Conservation (phyloP, 306 rosid species). For the Leucaena leucocephala region DNA sequence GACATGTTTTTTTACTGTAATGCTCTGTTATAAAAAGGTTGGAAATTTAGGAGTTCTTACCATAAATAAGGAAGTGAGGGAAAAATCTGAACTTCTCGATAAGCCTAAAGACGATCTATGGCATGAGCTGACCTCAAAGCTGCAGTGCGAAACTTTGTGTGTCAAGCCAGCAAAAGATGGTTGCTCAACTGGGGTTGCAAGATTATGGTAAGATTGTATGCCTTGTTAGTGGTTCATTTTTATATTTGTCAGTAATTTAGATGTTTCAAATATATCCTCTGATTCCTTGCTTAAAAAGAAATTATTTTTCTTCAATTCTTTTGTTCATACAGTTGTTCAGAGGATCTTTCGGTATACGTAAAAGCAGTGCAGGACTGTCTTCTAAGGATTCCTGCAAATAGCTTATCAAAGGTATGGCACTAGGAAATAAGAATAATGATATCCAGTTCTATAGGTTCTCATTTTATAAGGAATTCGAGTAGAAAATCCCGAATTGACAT, state of each 20-base stretch:
- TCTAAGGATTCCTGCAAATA: conserved; percentile 81
- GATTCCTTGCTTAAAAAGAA: conserved; percentile 9
- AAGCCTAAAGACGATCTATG: conserved; percentile 59
- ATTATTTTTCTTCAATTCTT: conserved; percentile 28
- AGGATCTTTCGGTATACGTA: conserved; percentile 72
- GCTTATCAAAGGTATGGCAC: conserved; percentile 78
- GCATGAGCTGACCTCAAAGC: conserved; percentile 72
- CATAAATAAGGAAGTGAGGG: conserved; percentile 67
- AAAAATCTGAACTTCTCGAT: conserved; percentile 55
- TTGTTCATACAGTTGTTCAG: conserved; percentile 61
- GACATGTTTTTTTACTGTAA: conserved; percentile 31
- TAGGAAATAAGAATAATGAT: conserved; percentile 23
- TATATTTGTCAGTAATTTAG: conserved; percentile 13
- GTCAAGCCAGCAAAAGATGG: conserved; percentile 97
- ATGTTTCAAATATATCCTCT: conserved; percentile 12
- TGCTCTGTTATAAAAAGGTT: conserved; percentile 55
- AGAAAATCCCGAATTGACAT: background rate
- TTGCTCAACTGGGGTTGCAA: conserved; percentile 96
- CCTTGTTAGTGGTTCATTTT: conserved; percentile 32
- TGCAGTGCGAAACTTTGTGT: conserved; percentile 79
- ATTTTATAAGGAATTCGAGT: conserved; percentile 9
- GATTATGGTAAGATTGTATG: conserved; percentile 72
- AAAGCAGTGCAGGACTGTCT: conserved; percentile 69
- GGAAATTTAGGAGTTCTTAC: conserved; percentile 80
- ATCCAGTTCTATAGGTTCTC: conserved; percentile 12